phyloP scores from a whole-genome alignment of 352 stramenopile species.

The Phytopythium boreale region DNA sequence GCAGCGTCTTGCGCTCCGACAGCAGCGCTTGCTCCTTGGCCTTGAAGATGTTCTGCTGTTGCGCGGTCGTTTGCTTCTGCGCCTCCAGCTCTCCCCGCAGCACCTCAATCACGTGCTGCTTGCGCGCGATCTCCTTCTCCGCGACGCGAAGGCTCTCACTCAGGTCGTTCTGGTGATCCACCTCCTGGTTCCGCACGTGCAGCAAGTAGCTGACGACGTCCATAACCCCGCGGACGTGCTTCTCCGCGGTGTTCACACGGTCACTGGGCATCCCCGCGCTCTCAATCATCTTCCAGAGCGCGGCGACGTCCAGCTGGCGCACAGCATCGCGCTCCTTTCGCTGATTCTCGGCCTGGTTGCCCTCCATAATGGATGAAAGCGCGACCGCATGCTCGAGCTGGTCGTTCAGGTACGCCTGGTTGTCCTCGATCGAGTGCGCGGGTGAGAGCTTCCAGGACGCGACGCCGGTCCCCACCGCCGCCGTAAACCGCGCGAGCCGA shows the following conservation, averaged over 20 bases:
- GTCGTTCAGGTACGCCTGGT: constrained; percentile 60
- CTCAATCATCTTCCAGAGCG: constrained; percentile 20
- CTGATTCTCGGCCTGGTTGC: constrained; percentile 5
- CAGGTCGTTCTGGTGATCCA: constrained; percentile 44
- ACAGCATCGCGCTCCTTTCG: constrained; percentile 24
- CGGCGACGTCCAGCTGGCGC: constrained; percentile 22
- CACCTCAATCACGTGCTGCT: constrained; percentile 38
- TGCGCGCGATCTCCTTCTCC: constrained; percentile 59
- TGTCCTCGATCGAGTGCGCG: constrained; percentile 36
- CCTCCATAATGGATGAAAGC: constrained; percentile 16
- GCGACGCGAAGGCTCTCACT: constrained; percentile 34
- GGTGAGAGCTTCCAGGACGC: constrained; percentile 48
- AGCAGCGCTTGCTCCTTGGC: constrained; percentile 53
- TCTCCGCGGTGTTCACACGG: constrained; percentile 29
- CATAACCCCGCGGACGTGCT: constrained; percentile 46
- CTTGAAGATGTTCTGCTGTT: constrained; percentile 62
- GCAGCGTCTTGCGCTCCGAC: constrained; percentile 43
- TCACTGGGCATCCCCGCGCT: constrained; percentile 11
- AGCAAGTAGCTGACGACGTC: constrained; percentile 74
- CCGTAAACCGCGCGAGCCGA: constrained; percentile 8
- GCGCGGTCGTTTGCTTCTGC: constrained; percentile 41
- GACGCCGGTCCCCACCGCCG: not conserved
- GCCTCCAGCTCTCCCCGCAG: constrained; percentile 45
- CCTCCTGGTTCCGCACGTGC: constrained; percentile 48
- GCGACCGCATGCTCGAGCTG: constrained; percentile 54